Evolutionary conservation across 2,329 filamentous ascomycete genomes (phyloP).

Genomic region (Teratosphaeria nubilosa): DNA sequence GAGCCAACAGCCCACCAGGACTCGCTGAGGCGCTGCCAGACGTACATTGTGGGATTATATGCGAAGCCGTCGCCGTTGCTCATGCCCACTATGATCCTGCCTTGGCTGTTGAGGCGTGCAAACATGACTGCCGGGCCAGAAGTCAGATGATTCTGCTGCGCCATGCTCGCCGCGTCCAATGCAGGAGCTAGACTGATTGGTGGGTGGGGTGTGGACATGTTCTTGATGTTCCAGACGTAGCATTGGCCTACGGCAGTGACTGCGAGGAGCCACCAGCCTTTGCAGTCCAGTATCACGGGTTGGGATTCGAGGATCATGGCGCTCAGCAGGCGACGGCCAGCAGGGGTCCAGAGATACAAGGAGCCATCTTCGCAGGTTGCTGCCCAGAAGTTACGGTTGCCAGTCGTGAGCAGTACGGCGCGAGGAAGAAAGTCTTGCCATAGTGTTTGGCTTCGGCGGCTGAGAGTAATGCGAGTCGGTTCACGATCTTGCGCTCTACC

Average conservation of each 20-base stretch:
- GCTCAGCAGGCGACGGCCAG: conserved; percentile 75
- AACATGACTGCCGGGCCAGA: conserved; percentile 78
- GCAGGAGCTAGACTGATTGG: conserved; percentile 82
- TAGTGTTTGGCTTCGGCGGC: conserved; percentile 65
- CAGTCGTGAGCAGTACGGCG: conserved; percentile 79
- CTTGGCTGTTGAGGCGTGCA: conserved; percentile 79
- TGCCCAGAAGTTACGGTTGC: conserved; percentile 83
- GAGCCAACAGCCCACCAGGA: conserved; percentile 96
- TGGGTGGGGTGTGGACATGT: conserved; percentile 66
- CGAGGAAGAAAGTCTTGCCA: conserved; percentile 93
- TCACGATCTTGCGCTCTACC: conserved; percentile 58
- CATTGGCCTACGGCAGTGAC: conserved; percentile 81
- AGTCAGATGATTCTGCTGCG: conserved; percentile 68
- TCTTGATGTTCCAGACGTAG: conserved; percentile 87
- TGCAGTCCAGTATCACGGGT: conserved; percentile 84
- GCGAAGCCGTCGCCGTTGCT: conserved; percentile 91
- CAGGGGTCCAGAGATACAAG: conserved; percentile 83
- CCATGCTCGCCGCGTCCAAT: conserved; percentile 73
- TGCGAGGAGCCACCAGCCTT: conserved; percentile 80
- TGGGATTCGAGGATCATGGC: conserved; percentile 83
- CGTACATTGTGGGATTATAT: conserved; percentile 75
- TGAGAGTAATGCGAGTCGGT: conserved; percentile 72
- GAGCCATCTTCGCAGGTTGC: conserved; percentile 89
- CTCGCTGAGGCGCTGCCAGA: conserved; percentile 93
- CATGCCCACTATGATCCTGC: conserved; percentile 77